A percentile compares a stretch with the other conserved stretches of the same genome.
phyloP scores from a whole-genome alignment of 2,329 filamentous ascomycete genomes.

The Sphaerulina musiva region DNA sequence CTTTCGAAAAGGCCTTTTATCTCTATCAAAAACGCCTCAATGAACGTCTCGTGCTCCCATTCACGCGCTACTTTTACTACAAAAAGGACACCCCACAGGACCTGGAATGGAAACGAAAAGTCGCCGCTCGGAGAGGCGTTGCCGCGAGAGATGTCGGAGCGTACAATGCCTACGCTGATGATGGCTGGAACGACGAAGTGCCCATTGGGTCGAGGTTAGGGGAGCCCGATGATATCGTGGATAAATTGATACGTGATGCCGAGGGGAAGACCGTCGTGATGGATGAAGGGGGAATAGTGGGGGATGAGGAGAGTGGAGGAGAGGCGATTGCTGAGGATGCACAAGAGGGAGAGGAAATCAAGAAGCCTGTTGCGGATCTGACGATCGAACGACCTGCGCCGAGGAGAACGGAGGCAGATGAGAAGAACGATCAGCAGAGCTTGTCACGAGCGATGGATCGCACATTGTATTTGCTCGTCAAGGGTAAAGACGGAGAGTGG shows the following conservation, averaged over 20 bases:
- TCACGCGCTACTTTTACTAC: constrained; percentile 89
- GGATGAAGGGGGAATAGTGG: constrained; percentile 20
- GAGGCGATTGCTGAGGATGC: constrained; percentile 41
- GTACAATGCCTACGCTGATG: constrained; percentile 67
- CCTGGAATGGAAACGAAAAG: constrained; percentile 84
- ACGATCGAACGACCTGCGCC: constrained; percentile 61
- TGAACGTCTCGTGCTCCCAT: constrained; percentile 80
- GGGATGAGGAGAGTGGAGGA: constrained; percentile 35
- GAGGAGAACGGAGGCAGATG: constrained; percentile 71
- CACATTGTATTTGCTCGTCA: constrained; percentile 83
- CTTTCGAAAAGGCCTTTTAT: constrained; percentile 89
- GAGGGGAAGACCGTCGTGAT: constrained; percentile 43
- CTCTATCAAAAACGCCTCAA: constrained; percentile 97
- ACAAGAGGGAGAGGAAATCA: constrained; percentile 23
- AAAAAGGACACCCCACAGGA: constrained; percentile 79
- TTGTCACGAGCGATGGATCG: constrained; percentile 71
- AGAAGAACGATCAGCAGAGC: constrained; percentile 64
- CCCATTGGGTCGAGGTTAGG: constrained; percentile 65
- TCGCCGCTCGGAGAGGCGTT: constrained; percentile 60
- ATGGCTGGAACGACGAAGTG: constrained; percentile 88
- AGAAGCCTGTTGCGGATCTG: constrained; percentile 22
- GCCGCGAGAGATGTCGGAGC: constrained; percentile 77
- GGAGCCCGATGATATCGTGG: constrained; percentile 57
- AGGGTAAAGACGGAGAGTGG: constrained; percentile 66
- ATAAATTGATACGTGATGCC: constrained; percentile 68